Evolutionary conservation across 177 flowering plant species (phyloP).

Genomic region (Vitis hybrid): DNA sequence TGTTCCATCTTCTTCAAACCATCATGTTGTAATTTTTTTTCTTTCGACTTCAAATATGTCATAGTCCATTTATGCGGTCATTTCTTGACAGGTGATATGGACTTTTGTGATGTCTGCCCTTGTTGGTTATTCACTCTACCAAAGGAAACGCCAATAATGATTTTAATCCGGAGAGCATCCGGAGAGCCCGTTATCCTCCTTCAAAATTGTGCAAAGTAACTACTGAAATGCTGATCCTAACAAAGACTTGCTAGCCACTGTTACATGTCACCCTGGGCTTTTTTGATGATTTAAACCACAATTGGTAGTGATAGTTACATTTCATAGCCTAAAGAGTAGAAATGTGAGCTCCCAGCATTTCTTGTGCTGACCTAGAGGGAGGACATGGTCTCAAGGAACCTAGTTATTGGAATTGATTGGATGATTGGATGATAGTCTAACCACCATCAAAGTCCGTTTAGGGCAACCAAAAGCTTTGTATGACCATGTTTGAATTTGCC

Average conservation of each 20-base stretch:
- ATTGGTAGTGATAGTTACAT: not conserved
- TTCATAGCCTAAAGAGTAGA: not conserved
- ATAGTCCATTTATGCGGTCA: not conserved
- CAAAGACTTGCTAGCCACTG: not conserved
- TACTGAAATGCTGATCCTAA: not conserved
- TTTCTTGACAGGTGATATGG: slow-evolving; percentile 79
- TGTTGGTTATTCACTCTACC: slow-evolving; percentile 94
- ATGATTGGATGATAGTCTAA: too few relatives aligned
- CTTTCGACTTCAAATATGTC: too few relatives aligned
- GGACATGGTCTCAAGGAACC: too few relatives aligned
- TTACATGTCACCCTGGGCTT: not conserved
- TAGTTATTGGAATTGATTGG: too few relatives aligned
- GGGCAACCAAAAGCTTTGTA: too few relatives aligned
- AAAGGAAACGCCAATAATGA: slow-evolving; percentile 57
- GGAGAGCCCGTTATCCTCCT: not conserved
- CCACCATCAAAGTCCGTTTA: too few relatives aligned
- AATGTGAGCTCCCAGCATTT: not conserved
- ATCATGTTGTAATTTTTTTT: not conserved
- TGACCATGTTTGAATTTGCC: too few relatives aligned
- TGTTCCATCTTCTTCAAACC: too few relatives aligned
- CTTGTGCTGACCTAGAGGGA: too few relatives aligned
- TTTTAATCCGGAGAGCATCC: not conserved
- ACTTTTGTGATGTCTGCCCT: slow-evolving; percentile 95
- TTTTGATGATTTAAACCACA: too few relatives aligned
- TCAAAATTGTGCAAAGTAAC: not conserved